Evolutionary conservation across 2,329 filamentous ascomycete genomes (phyloP).

Genomic region (Botrytis cinerea): DNA sequence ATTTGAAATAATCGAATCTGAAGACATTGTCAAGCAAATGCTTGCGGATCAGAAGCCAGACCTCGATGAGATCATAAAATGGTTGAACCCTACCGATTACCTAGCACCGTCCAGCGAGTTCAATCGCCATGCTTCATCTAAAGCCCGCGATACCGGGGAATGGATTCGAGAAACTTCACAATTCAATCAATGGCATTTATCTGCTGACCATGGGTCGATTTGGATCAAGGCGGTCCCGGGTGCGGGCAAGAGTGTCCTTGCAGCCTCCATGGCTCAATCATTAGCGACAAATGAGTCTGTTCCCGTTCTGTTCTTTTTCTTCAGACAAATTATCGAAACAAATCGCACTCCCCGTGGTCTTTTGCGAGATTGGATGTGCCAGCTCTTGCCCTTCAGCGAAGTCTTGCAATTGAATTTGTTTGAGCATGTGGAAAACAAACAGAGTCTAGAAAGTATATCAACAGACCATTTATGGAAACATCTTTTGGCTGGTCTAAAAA

Average conservation of each 20-base stretch:
- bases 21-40: slow-evolving; percentile 2
- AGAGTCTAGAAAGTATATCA: slow-evolving; percentile 25
- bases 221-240: slow-evolving; percentile 52
- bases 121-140: slow-evolving; percentile 29
- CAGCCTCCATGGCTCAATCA: slow-evolving; percentile 34
- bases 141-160: slow-evolving; percentile 30
- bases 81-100: slow-evolving; percentile 34
- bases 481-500: slow-evolving; percentile 33
- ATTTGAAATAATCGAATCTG: slow-evolving; percentile 9
- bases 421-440: background rate
- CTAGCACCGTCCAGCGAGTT: slow-evolving; percentile 29
- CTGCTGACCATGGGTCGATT: slow-evolving; percentile 43
- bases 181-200: slow-evolving; percentile 31
- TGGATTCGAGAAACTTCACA: slow-evolving; percentile 32
- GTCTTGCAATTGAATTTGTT: background rate
- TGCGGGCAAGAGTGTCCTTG: slow-evolving; percentile 48
- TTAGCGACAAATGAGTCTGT: slow-evolving; percentile 10
- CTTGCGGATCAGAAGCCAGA: background rate
- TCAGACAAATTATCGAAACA: slow-evolving; percentile 43
- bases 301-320: slow-evolving; percentile 45
- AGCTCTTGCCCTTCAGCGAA: slow-evolving; percentile 39
- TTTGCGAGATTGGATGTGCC: slow-evolving; percentile 42
- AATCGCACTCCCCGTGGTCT: slow-evolving; percentile 39
- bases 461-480: slow-evolving; percentile 40
- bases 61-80: background rate